Base-by-base conservation (phyloP, 768 basidiomycete species). In the Tylopilus balloui region DNA sequence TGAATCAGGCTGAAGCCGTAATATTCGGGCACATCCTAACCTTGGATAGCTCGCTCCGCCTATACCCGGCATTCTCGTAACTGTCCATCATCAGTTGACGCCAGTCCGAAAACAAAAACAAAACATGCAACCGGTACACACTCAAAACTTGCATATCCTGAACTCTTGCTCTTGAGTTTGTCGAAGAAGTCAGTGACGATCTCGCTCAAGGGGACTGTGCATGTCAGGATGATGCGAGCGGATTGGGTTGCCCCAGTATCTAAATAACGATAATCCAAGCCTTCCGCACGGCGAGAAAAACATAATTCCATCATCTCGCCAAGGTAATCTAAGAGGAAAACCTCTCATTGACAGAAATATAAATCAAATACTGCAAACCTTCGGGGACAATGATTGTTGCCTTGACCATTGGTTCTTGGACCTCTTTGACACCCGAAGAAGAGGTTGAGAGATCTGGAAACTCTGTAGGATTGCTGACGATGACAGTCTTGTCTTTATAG, bases 261-360 rank as follows among this genome's bases (percentile, higher is more conserved):
- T 17, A 97, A 75, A 62, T 94, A 92, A 27, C 79, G 79, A 69
- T 94, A 86, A 32, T 93, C 86, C 45, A 95, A 67, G 40, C 90
- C 81, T 47, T 86, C 81, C 2, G 85, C 95, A 40, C 96, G 82
- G 62, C 89, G 91, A 5, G 79, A 75, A 65, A 83, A 88, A 63
- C 93, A 96, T 1, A 98, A 78, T 34, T 90, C 88, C 87, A 98
- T 94, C 86, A 99, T 93, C 38, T 88, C 86, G 8, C 95, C 95
- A 28, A 96, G 83, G 64, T 92, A 94, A 53, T 91, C 92, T 92
- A 56, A 24, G 40, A 42, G 32, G 36, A 53, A 45, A 39, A 2
- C 42, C 8, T 28, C 50, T 28, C 28, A 5, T 2, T 20, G 11
- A 29, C 21, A 31, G 19, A 37, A 48, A 24, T 10, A 12, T 20